Percentiles rank a stretch among this genome's conserved stretches.
Evolutionary conservation across 176 grass and related monocot species (phyloP).

Genomic region (Zoysia japonica): DNA sequence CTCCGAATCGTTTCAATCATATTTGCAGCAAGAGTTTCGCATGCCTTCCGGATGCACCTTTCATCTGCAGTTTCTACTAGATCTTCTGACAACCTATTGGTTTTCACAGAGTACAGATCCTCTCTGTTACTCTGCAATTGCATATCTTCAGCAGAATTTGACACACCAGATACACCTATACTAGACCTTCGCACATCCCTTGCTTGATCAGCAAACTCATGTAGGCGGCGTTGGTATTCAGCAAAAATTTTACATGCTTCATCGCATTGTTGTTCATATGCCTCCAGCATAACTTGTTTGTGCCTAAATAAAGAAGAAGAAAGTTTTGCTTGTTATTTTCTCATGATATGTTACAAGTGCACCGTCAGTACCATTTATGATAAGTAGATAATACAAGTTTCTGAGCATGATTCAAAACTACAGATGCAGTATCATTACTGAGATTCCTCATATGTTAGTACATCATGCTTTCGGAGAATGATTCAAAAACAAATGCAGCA

Average conservation of each 20-base stretch:
- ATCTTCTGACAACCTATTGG: slow-evolving; percentile 70
- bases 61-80: slow-evolving; percentile 75
- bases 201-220: slow-evolving; percentile 91
- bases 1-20: slow-evolving; percentile 75
- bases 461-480: background rate
- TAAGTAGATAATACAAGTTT: slow-evolving; percentile 19
- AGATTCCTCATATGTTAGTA: background rate
- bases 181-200: slow-evolving; percentile 78
- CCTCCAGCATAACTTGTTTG: slow-evolving; percentile 87
- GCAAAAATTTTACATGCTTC: slow-evolving; percentile 95
- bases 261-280: slow-evolving; percentile 90
- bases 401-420: background rate
- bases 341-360: background rate
- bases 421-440: background rate
- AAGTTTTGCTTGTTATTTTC: background rate
- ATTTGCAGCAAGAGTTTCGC: slow-evolving; percentile 77
- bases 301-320: slow-evolving; percentile 55
- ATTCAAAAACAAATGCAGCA: too few species aligned
- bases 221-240: slow-evolving; percentile 87
- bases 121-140: slow-evolving; percentile 64
- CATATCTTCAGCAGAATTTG: slow-evolving; percentile 60
- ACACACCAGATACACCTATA: slow-evolving; percentile 47
- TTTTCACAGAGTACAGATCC: slow-evolving; percentile 76
- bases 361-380: background rate
- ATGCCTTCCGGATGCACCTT: slow-evolving; percentile 75